These are phyloP conservation scores for Fusarium abutilonis DNA, from an alignment of 2,329 filamentous ascomycete species.

Conservation along the genomic window DNA sequence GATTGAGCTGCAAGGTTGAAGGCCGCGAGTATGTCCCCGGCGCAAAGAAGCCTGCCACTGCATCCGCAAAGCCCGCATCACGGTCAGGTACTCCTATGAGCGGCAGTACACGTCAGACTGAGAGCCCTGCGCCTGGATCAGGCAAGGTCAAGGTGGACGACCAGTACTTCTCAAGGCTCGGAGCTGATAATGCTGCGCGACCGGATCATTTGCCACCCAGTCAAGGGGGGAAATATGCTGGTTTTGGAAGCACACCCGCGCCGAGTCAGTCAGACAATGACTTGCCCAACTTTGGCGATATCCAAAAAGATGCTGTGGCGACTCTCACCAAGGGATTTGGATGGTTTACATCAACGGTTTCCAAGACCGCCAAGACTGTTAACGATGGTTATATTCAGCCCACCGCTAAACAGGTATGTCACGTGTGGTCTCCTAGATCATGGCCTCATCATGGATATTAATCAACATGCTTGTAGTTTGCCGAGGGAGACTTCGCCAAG, in stretches of 20 bases:
- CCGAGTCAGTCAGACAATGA: constrained; percentile 58
- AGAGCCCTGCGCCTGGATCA: constrained; percentile 51
- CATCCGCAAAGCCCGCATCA: constrained; percentile 48
- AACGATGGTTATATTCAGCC: constrained; percentile 94
- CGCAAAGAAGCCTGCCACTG: constrained; percentile 62
- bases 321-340: constrained; percentile 92
- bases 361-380: constrained; percentile 89
- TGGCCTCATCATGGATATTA: neutral
- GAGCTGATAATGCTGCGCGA: constrained; percentile 81
- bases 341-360: constrained; percentile 89
- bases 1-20: constrained; percentile 87
- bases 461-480: constrained; percentile 65
- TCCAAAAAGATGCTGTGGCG: constrained; percentile 89
- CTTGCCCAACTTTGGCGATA: constrained; percentile 80
- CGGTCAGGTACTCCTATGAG: constrained; percentile 56
- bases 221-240: constrained; percentile 91
- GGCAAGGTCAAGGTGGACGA: constrained; percentile 77
- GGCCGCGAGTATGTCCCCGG: constrained; percentile 84
- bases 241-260: constrained; percentile 83
- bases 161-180: constrained; percentile 87
- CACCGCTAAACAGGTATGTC: constrained; percentile 80
- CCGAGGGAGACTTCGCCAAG: constrained; percentile 79
- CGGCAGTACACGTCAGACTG: constrained; percentile 52
- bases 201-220: constrained; percentile 80
- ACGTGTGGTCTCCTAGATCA: neutral